Percentiles rank a stretch among this genome's conserved stretches.
phyloP scores from a whole-genome alignment of 2,329 filamentous ascomycete genomes.

The Ophiostoma piceae region DNA sequence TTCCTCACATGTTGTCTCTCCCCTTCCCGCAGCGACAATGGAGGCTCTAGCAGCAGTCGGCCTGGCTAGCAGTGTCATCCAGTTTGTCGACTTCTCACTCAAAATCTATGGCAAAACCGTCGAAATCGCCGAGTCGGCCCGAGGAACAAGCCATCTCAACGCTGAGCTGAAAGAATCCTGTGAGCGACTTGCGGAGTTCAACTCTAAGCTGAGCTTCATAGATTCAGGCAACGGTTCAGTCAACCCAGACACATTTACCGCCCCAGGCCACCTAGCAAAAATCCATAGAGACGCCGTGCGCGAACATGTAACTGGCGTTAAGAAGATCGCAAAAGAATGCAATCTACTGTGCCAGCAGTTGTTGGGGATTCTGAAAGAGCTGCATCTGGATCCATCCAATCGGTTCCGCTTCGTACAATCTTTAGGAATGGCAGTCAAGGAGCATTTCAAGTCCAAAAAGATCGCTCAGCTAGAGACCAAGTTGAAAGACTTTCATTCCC shows the following conservation, averaged over 20 bases:
- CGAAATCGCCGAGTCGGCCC: not conserved
- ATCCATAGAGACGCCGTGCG: not conserved
- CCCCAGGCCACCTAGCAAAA: too few relatives aligned
- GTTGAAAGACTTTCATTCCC: not conserved
- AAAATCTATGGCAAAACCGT: not conserved
- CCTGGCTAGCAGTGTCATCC: constrained; percentile 2
- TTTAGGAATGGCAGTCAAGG: not conserved
- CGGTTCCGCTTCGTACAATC: not conserved
- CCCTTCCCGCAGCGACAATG: not conserved
- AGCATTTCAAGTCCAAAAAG: not conserved
- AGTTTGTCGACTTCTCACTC: constrained; percentile 3
- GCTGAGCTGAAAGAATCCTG: too few relatives aligned
- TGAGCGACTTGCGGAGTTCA: too few relatives aligned
- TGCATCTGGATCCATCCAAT: not conserved
- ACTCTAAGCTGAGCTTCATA: too few relatives aligned
- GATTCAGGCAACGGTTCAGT: too few relatives aligned
- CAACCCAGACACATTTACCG: too few relatives aligned
- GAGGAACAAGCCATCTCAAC: not conserved
- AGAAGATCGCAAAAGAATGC: not conserved
- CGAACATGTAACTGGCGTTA: not conserved
- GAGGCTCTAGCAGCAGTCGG: not conserved
- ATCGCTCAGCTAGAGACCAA: not conserved
- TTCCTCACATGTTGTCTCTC: not conserved
- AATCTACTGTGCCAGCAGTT: not conserved
- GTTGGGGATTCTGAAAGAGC: not conserved